phyloP scores from a whole-genome alignment of 768 basidiomycete genomes.

The Cystofilobasidium capitatum region DNA sequence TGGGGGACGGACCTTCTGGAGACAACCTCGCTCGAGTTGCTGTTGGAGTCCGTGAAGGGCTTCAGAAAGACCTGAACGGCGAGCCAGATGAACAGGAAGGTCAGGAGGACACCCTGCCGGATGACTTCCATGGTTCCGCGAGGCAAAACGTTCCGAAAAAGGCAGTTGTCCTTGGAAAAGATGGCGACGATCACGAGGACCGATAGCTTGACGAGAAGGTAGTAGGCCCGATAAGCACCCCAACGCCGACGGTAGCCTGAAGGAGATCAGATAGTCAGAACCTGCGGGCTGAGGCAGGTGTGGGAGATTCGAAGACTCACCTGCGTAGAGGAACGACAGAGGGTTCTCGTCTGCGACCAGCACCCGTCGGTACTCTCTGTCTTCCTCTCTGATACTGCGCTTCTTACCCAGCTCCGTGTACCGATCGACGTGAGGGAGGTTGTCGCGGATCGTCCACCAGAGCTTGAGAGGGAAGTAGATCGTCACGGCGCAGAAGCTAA shows the following conservation, averaged over 20 bases:
- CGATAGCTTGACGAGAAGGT: conserved; percentile 61
- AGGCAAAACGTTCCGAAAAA: conserved; percentile 50
- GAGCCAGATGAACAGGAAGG: conserved; percentile 54
- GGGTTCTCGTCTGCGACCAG: conserved; percentile 57
- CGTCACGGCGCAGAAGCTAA: conserved; percentile 51
- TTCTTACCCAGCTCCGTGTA: conserved; percentile 63
- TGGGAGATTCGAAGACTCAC: conserved; percentile 44
- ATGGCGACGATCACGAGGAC: conserved; percentile 57
- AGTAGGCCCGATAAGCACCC: conserved; percentile 50
- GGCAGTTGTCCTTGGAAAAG: conserved; percentile 61
- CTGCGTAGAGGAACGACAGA: conserved; percentile 60
- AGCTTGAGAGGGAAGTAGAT: conserved; percentile 62
- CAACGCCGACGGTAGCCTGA: conserved; percentile 61
- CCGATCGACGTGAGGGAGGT: conserved; percentile 56
- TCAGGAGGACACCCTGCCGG: conserved; percentile 55
- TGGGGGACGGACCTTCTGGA: conserved; percentile 44
- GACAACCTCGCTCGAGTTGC: conserved; percentile 59
- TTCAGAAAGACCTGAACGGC: conserved; percentile 51
- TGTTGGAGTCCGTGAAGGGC: conserved; percentile 60
- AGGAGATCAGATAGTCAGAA: background rate
- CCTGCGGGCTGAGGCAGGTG: background rate
- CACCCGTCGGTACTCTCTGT: conserved; percentile 60
- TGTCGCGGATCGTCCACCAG: conserved; percentile 48
- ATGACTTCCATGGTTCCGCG: conserved; percentile 49
- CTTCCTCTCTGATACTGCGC: conserved; percentile 51